Base-by-base conservation (phyloP, 768 basidiomycete species). In the Symmetrospora coprosmae region DNA sequence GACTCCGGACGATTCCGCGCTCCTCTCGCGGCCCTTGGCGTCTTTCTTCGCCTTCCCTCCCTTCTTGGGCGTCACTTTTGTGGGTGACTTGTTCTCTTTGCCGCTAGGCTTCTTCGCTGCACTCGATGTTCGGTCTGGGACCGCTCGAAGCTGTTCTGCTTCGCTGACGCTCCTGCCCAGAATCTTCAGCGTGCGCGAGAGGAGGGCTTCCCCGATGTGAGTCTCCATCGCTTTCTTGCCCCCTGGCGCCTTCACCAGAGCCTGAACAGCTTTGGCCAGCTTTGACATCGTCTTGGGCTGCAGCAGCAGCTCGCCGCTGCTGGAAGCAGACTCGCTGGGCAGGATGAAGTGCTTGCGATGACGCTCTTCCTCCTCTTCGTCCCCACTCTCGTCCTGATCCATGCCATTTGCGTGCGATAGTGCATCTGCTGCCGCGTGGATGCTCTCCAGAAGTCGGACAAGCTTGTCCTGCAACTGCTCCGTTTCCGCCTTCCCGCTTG, bases 101-200 rank as follows among this genome's bases (percentile, higher is more conserved):
- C 73, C 71, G 51, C 65, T 66, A 21, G 50, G 46, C 49, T 72
- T 73, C 50, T 45, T 60, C 27, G 23, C 37, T 19, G 35, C 47
- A 34, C n/a, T n/a, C n/a, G n/a, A n/a, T n/a, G n/a, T n/a, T n/a
- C n/a, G n/a, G n/a, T 28, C 38, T 66, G 73, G 75, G 65, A 94
- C 87, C 0, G 85, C 83, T 62, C 84, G 83, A 8, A 86, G 62
- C 63, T 83, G 81, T 70, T 89, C 85, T 0, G 82, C 84, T 1
- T 81, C 78, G 64, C 79, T 81, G 50, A 91, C 82, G 50, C 81
- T 84, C 35, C 89, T 77, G 66, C 87, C 86, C 1, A 96, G 74
- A 16, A 87, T 74, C 72, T 85, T 86, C 63, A 92, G 70, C 28
- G 88, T 66, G 45, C 87, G 76, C 1, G 78, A 77, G 31, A 94